Percentiles rank a stretch among this genome's conserved stretches.
phyloP scores from a whole-genome alignment of 306 rosid species.

The Castanopsis chinensis region DNA sequence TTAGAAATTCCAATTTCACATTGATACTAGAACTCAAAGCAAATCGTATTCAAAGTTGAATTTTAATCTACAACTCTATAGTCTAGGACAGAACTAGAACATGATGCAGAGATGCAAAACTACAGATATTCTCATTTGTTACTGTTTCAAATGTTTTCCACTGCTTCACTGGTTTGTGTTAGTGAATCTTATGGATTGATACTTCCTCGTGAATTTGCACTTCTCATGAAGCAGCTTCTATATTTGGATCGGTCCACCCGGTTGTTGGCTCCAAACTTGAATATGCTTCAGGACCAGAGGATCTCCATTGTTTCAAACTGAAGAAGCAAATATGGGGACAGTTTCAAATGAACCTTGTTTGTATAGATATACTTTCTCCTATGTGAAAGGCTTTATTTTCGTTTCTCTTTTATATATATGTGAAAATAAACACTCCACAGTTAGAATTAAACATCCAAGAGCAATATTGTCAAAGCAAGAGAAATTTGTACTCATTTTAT shows the following conservation, averaged over 20 bases:
- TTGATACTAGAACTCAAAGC: no score
- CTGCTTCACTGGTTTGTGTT: constrained; percentile 58
- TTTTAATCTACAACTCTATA: no score
- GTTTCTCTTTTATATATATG: constrained; percentile 19
- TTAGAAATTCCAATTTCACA: no score
- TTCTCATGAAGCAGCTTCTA: constrained; percentile 91
- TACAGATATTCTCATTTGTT: no score
- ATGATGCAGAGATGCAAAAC: no score
- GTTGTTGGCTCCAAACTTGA: constrained; percentile 81
- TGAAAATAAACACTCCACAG: constrained; percentile 7
- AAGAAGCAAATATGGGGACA: constrained; percentile 50
- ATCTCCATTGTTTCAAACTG: constrained; percentile 66
- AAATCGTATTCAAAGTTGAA: no score
- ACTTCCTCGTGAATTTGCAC: constrained; percentile 93
- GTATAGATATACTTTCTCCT: constrained; percentile 10
- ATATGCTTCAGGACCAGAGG: constrained; percentile 97
- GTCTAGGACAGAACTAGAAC: no score
- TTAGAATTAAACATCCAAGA: constrained; percentile 8
- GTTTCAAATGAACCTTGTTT: constrained; percentile 27
- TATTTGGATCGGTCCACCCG: constrained; percentile 92
- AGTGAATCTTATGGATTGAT: constrained; percentile 87
- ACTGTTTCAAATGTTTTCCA: not conserved
- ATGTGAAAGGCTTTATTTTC: constrained; percentile 19
- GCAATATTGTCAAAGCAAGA: not conserved
- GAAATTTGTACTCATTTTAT: not conserved